These are phyloP conservation scores for Aspergillus novoparasiticus DNA, from an alignment of 2,329 filamentous ascomycete genomes.

Conservation along the genomic window DNA sequence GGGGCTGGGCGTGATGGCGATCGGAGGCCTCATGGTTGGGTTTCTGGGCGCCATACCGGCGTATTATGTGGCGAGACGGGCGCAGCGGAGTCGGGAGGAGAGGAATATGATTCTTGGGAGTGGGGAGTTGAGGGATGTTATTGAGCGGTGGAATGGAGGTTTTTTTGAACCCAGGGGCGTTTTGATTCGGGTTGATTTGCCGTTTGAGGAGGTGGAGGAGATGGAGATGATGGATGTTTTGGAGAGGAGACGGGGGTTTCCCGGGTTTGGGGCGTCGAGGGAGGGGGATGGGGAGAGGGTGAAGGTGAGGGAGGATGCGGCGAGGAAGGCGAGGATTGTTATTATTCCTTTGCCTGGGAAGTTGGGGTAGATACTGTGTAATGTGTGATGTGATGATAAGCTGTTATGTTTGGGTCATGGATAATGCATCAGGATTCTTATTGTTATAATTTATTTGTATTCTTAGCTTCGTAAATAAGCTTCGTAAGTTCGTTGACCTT, in stretches of 20 bases:
- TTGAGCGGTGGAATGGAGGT: slow-evolving; percentile 32
- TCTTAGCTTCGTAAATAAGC: not conserved
- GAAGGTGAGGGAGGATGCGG: not conserved
- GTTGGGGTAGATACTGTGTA: not conserved
- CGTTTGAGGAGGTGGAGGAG: slow-evolving; percentile 29
- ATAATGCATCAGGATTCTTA: too few species aligned
- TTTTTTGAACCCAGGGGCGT: slow-evolving; percentile 32
- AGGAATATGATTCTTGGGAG: slow-evolving; percentile 29
- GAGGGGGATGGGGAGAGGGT: not conserved
- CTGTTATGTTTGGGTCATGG: not conserved
- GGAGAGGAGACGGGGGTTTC: not conserved
- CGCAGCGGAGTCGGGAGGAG: slow-evolving; percentile 25
- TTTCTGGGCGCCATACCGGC: slow-evolving; percentile 33
- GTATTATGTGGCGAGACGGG: slow-evolving; percentile 23
- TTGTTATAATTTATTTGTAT: not conserved
- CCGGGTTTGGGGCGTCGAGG: not conserved
- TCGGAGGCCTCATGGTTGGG: slow-evolving; percentile 35
- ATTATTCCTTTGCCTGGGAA: slow-evolving; percentile 1
- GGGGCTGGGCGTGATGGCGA: slow-evolving; percentile 31
- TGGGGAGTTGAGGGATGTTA: slow-evolving; percentile 25
- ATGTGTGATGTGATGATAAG: not conserved
- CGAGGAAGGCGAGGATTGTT: slow-evolving; percentile 1
- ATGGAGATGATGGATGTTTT: slow-evolving; percentile 25
- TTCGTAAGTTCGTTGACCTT: not conserved
- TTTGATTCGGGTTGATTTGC: slow-evolving; percentile 35